phyloP scores from a whole-genome alignment of 1,139 yeast species.

The Wickerhamomyces sp. region DNA sequence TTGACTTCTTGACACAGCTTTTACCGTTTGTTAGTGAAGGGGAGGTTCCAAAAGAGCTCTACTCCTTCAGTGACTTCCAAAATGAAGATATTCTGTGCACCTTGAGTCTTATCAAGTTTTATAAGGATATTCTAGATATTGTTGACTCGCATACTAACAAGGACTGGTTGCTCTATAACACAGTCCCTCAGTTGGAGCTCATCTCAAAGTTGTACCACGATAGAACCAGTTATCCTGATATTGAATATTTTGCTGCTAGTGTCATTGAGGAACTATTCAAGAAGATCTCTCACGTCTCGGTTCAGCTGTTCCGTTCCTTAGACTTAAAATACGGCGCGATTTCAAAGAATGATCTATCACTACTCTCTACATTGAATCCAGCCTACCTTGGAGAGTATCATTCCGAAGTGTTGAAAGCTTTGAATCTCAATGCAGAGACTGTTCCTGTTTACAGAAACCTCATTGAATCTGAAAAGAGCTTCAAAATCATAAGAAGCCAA shows the following conservation, averaged over 20 bases:
- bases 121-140: constrained; percentile 19
- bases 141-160: constrained; percentile 8
- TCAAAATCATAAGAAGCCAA: constrained; percentile 20
- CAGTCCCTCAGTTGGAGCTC: constrained; percentile 4
- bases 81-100: constrained; percentile 26
- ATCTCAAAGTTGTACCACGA: constrained; percentile 21
- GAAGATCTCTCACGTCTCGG: constrained; percentile 24
- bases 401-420: constrained; percentile 14
- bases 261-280: constrained; percentile 26
- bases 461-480: constrained; percentile 18
- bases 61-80: constrained; percentile 11
- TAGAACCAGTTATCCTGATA: constrained; percentile 21
- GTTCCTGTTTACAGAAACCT: constrained; percentile 27
- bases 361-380: constrained; percentile 30
- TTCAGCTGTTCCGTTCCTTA: constrained; percentile 17
- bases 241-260: constrained; percentile 24
- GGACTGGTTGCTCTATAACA: constrained; percentile 11
- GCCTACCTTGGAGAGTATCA: constrained; percentile 23
- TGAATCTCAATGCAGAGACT: constrained; percentile 21
- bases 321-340: constrained; percentile 25
- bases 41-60: constrained; percentile 25
- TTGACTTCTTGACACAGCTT: constrained; percentile 24
- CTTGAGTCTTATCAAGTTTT: constrained; percentile 27
- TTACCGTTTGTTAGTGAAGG: constrained; percentile 18
- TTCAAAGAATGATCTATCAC: constrained; percentile 15